A percentile compares a stretch with the other conserved stretches of the same genome.
Conservation (phyloP, 2,329 filamentous ascomycete genomes). For the Macrophomina tecta region DNA sequence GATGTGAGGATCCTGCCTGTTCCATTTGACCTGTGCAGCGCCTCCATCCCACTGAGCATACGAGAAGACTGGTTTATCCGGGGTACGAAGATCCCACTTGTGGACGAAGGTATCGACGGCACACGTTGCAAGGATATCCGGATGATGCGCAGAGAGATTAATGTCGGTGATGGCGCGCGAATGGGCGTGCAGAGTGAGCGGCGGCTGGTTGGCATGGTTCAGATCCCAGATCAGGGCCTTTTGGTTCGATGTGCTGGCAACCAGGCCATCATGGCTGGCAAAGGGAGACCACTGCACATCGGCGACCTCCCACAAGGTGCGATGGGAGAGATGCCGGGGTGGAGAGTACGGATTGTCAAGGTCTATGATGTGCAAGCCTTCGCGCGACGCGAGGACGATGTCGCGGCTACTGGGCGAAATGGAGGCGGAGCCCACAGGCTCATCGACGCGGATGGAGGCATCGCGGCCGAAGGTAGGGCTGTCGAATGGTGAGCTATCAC, state of each 20-base stretch:
- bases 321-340: slow-evolving; percentile 83
- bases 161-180: slow-evolving; percentile 92
- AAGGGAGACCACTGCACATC: slow-evolving; percentile 98
- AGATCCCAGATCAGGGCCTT: slow-evolving; percentile 95
- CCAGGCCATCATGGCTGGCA: slow-evolving; percentile 86
- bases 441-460: slow-evolving; percentile 81
- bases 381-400: slow-evolving; percentile 85
- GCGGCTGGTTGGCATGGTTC: slow-evolving; percentile 51
- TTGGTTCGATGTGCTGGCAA: slow-evolving; percentile 92
- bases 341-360: slow-evolving; percentile 87
- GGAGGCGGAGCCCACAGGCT: slow-evolving; percentile 82
- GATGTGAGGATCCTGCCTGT: slow-evolving; percentile 83
- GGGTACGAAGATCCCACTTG: slow-evolving; percentile 84
- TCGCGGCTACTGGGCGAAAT: slow-evolving; percentile 92
- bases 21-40: slow-evolving; percentile 95
- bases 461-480: slow-evolving; percentile 88
- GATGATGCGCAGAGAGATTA: slow-evolving; percentile 93
- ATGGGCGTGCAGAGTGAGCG: slow-evolving; percentile 75
- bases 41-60: slow-evolving; percentile 75
- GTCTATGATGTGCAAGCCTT: slow-evolving; percentile 90
- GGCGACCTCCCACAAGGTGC: slow-evolving; percentile 90
- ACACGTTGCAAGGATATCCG: slow-evolving; percentile 86
- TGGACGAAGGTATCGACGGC: slow-evolving; percentile 93
- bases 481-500: slow-evolving; percentile 67
- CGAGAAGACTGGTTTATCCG: slow-evolving; percentile 70